Evolutionary conservation across 139 green algal species (phyloP), one percentile per base, ranked within the genome.

Genomic region (Pycnococcus provasolii): DNA sequence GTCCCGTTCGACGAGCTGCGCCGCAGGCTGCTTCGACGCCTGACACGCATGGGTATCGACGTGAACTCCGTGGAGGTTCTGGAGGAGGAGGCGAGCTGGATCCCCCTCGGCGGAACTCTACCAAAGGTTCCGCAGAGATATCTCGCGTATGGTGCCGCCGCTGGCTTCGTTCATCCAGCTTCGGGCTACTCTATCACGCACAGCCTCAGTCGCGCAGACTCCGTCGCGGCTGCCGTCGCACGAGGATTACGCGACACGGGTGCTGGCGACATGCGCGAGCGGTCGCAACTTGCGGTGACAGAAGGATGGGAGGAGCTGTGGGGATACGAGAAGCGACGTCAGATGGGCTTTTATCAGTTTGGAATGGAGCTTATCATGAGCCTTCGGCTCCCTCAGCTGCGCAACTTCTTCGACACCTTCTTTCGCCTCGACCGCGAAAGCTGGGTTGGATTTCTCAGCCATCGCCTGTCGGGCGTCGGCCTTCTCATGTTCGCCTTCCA

Each of bases 81-180:
- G 13, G 58, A 67, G 47, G 89, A 98, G 80, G 93, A 99, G 83
- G 96, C 90, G 69, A 97, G 89, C 68, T 80, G 94, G 53, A 98
- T 99, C 60, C 93, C 93, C n/a, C 96, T 99, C 87, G 93, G 93
- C 26, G 91, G 93, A 4, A 83, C 88, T 3, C 77, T 99, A 72
- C 93, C 93, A 0, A 68, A 59, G 7, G 73, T 90, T 15, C 90
- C 87, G 40, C 93, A 99, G 80, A 53, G 67, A 1, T 60, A 62
- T 9, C 41, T 73, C 3, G 67, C 58, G 4, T 73, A 68, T 47
- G 67, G 58, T 4, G 67, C 67, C 5, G 58, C 59, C 3, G 67
- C 67, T 11, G 67, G 67, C 7, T 44, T 73, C 26, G 52, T 74
- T 11, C 67, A 82, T 61, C 69, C 76, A 53, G 60, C 60, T 13